These are phyloP conservation scores for Clonostachys rhizophaga DNA, from an alignment of 2,329 filamentous ascomycete species.

Conservation along the genomic window DNA sequence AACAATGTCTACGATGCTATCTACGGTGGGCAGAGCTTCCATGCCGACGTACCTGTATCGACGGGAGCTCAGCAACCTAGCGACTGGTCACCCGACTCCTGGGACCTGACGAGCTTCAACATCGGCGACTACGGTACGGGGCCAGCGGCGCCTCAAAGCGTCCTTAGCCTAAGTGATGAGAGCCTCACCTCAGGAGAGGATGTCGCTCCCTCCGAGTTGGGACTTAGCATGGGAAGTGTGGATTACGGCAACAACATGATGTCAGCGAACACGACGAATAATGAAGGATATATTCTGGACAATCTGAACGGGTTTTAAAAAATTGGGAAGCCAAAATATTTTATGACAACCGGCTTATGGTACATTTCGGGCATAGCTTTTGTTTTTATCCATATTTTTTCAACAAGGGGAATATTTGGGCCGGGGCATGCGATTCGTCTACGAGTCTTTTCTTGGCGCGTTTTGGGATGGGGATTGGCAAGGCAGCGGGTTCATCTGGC, in stretches of 20 bases:
- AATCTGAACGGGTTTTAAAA: neutral
- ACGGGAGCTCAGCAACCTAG: conserved; percentile 10
- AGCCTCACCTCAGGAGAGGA: conserved; percentile 54
- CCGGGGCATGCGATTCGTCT: no score
- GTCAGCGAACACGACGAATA: no score
- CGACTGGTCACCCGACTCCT: conserved; percentile 53
- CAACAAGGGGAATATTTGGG: no score
- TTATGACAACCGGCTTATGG: neutral
- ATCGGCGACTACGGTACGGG: conserved; percentile 34
- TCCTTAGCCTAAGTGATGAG: conserved; percentile 52
- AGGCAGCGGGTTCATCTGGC: no score
- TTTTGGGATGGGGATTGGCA: no score
- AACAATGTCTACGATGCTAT: conserved; percentile 83
- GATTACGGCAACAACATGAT: conserved; percentile 16
- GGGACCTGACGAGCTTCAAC: conserved; percentile 47
- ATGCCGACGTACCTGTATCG: conserved; percentile 26
- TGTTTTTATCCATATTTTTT: no score
- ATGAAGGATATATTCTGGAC: no score
- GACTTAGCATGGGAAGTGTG: conserved; percentile 31
- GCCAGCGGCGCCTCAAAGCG: conserved; percentile 42
- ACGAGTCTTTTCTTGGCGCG: no score
- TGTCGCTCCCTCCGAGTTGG: conserved; percentile 36
- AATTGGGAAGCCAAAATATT: neutral
- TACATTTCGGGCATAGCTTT: no score
- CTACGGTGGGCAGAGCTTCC: conserved; percentile 54